Conservation (phyloP, 2,329 filamentous ascomycete species). For the Sporothrix pseudoabietina region DNA sequence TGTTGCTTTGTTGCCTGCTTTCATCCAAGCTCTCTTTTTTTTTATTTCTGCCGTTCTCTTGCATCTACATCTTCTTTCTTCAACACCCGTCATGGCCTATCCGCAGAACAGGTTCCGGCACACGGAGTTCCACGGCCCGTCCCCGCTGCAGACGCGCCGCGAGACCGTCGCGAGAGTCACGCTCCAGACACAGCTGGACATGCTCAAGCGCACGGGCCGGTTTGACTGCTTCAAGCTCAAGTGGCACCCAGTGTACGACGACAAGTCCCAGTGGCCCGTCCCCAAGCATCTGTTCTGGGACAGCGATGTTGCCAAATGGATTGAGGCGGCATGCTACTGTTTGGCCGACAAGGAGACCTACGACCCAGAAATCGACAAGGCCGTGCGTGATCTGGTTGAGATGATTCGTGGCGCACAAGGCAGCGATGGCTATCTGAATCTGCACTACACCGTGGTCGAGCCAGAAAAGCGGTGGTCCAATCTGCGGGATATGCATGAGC, state of each 20-base stretch:
- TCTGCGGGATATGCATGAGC: slow-evolving; percentile 21
- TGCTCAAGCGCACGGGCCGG: slow-evolving; percentile 19
- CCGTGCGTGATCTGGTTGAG: not conserved
- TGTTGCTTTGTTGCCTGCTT: not conserved
- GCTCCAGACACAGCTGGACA: slow-evolving; percentile 11
- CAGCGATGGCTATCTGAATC: slow-evolving; percentile 13
- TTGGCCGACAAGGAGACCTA: not conserved
- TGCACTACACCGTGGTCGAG: slow-evolving; percentile 21
- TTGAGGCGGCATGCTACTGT: slow-evolving; percentile 14
- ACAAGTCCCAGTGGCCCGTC: slow-evolving; percentile 10
- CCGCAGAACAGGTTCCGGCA: slow-evolving; percentile 1
- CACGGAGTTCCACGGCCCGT: slow-evolving; percentile 20
- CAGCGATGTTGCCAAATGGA: slow-evolving; percentile 21
- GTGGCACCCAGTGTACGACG: slow-evolving; percentile 14
- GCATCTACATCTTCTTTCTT: too few relatives aligned
- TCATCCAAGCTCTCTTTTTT: not conserved
- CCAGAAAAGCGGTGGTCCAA: slow-evolving; percentile 14
- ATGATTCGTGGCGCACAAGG: slow-evolving; percentile 17
- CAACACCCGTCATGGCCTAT: not conserved
- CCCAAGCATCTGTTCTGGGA: slow-evolving; percentile 23
- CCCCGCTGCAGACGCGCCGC: slow-evolving; percentile 20
- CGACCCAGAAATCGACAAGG: slow-evolving; percentile 4
- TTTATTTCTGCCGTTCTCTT: too few relatives aligned
- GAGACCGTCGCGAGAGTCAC: not conserved
- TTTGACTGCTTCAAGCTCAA: slow-evolving; percentile 14